Base-by-base conservation (phyloP, 768 basidiomycete species). In the Pleurotus djamor region DNA sequence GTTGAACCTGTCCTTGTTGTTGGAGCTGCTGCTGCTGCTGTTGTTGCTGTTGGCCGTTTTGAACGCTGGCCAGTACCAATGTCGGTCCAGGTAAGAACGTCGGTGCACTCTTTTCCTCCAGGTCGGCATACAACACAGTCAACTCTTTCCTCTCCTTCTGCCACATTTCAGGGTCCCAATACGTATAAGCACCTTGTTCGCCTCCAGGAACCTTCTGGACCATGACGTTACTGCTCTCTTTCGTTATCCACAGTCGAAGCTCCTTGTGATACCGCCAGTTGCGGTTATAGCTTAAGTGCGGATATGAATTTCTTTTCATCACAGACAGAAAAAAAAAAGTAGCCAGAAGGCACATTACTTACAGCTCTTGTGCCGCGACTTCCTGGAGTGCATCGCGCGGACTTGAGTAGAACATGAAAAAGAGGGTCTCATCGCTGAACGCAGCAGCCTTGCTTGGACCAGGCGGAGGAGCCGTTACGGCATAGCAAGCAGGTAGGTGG, bases 181-280 rank as follows among this genome's bases (percentile, higher is more conserved):
- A 91, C 51, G 93, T 91, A 76, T 96, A 96, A 56, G 87, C 84
- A 32, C 95, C 94, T 64, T 89, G 85, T 72, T 97, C 92, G 66
- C 91, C 86, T 52, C 91, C 88, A 47, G 81, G 84, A 5, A 91
- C 86, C 73, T 92, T 92, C 65, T 86, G 82, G 60, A 88, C 88
- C 50, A 88, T 86, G 55, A 83, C 77, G 57, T 89, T 88, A 17
- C 89, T 89, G 38, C 83, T 87, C 72, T 96, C 94, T 68, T 96
- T 96, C 48, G 93, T 96, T 73, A 97, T 81, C 86, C 83, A 83
- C 57, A 92, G 72, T 44, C 87, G 88, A 52, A 92, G 80, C 66
- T 94, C 92, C 72, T 95, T 97, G 84, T 97, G 95, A 74, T 90
- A 97, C 61, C 96, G 82, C 95, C 96, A 98, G 72, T 94, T 95